Percentiles rank a stretch among this genome's conserved stretches.
phyloP scores from a whole-genome alignment of 2,329 filamentous ascomycete species.

The Biscogniauxia marginata region DNA sequence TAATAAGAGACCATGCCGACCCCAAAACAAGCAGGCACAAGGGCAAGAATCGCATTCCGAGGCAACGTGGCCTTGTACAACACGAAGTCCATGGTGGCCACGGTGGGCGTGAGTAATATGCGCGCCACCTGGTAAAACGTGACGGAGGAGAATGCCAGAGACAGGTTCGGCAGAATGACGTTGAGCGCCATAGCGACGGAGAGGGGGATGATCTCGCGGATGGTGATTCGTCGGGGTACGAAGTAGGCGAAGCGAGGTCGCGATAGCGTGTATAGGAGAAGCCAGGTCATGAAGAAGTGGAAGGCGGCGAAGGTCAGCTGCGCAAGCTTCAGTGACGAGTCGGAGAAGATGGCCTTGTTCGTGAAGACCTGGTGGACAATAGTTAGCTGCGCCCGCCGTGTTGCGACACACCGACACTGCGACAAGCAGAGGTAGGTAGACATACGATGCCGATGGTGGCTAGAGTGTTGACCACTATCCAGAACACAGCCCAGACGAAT shows the following conservation, averaged over 20 bases:
- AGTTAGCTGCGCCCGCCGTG: conserved; percentile 9
- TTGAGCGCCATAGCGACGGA: conserved; percentile 66
- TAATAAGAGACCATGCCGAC: conserved; percentile 68
- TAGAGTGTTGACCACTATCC: conserved; percentile 61
- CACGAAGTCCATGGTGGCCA: conserved; percentile 63
- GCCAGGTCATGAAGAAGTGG: conserved; percentile 65
- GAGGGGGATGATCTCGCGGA: conserved; percentile 61
- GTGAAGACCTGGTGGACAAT: conserved; percentile 57
- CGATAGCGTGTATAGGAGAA: conserved; percentile 62
- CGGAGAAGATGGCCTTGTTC: conserved; percentile 68
- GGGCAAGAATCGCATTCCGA: conserved; percentile 49
- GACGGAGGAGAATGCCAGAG: conserved; percentile 64
- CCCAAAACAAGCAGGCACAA: conserved; percentile 61
- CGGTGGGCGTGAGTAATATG: conserved; percentile 64
- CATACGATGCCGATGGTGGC: conserved; percentile 63
- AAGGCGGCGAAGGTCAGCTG: conserved; percentile 67
- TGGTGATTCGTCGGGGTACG: conserved; percentile 51
- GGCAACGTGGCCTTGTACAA: conserved; percentile 59
- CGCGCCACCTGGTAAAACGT: conserved; percentile 70
- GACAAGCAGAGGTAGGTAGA: conserved; percentile 4
- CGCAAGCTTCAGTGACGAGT: conserved; percentile 57
- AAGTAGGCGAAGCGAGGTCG: conserved; percentile 59
- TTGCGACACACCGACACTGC: not conserved
- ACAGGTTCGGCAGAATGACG: conserved; percentile 67
- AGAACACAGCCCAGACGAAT: conserved; percentile 43